Conservation (phyloP, 192 early-diverging fungal genomes). For the Funneliformis geosporum region DNA sequence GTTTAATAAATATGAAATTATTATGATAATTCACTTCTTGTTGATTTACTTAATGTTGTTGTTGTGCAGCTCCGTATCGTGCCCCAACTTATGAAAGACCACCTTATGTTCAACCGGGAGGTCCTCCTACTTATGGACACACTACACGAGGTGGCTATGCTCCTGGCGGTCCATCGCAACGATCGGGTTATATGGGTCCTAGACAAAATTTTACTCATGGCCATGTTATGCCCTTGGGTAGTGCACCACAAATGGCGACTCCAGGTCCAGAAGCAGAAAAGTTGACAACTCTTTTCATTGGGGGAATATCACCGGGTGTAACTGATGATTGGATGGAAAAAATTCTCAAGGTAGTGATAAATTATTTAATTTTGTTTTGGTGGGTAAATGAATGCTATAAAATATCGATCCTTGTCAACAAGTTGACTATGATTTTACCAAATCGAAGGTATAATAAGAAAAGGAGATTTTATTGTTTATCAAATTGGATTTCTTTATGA, state of each 20-base stretch:
- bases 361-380: constrained; percentile 11
- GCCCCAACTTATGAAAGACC: neutral
- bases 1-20: neutral
- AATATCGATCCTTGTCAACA: constrained; percentile 28
- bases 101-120: neutral
- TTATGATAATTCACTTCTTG: neutral
- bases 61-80: constrained; percentile 9
- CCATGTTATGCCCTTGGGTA: neutral
- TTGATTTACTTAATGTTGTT: neutral
- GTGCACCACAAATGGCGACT: neutral
- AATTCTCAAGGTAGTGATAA: constrained; percentile 55
- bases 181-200: constrained; percentile 7
- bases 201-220: neutral
- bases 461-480: neutral
- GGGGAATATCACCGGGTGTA: constrained; percentile 67
- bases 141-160: neutral
- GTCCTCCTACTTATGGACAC: neutral
- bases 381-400: constrained; percentile 3
- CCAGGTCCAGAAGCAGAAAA: constrained; percentile 47
- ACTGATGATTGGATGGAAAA: constrained; percentile 66
- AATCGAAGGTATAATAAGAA: constrained; percentile 30
- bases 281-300: constrained; percentile 71
- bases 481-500: constrained; percentile 6
- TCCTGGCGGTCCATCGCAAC: neutral
- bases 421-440: constrained; percentile 37